phyloP scores from a whole-genome alignment of 768 basidiomycete species.

The Pisolithus marmoratus region DNA sequence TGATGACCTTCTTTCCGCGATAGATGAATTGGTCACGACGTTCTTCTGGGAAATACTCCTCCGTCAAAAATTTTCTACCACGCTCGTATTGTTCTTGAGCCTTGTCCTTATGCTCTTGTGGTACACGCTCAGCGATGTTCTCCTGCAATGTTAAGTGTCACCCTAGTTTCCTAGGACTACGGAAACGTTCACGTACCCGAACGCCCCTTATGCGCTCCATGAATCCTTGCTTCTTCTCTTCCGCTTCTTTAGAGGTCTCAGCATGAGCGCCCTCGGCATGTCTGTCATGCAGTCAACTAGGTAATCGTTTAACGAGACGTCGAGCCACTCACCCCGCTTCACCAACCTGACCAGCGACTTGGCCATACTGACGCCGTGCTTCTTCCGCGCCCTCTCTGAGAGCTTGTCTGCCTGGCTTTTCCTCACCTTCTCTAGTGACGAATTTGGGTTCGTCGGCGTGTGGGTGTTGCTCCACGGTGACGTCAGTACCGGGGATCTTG shows the following conservation, averaged over 20 bases:
- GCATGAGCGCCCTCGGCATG: slow-evolving; percentile 18
- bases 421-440: slow-evolving; percentile 28
- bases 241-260: slow-evolving; percentile 22
- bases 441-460: slow-evolving; percentile 38
- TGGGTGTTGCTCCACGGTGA: slow-evolving; percentile 45
- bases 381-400: slow-evolving; percentile 12
- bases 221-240: slow-evolving; percentile 33
- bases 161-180: background rate
- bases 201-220: slow-evolving; percentile 26
- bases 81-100: slow-evolving; percentile 50
- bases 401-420: slow-evolving; percentile 23
- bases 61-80: slow-evolving; percentile 61
- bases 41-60: slow-evolving; percentile 88
- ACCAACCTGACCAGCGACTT: slow-evolving; percentile 1
- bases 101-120: slow-evolving; percentile 61
- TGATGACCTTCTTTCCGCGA: slow-evolving; percentile 86
- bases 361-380: slow-evolving; percentile 9
- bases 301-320: slow-evolving; percentile 1
- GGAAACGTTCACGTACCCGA: slow-evolving; percentile 16
- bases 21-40: slow-evolving; percentile 91
- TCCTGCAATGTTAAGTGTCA: slow-evolving; percentile 22
- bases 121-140: slow-evolving; percentile 49
- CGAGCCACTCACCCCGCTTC: slow-evolving; percentile 11
- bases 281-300: background rate
- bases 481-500: slow-evolving; percentile 40